Conservation (phyloP, 208 protist genomes). For the Tritrichomonas musculus region DNA sequence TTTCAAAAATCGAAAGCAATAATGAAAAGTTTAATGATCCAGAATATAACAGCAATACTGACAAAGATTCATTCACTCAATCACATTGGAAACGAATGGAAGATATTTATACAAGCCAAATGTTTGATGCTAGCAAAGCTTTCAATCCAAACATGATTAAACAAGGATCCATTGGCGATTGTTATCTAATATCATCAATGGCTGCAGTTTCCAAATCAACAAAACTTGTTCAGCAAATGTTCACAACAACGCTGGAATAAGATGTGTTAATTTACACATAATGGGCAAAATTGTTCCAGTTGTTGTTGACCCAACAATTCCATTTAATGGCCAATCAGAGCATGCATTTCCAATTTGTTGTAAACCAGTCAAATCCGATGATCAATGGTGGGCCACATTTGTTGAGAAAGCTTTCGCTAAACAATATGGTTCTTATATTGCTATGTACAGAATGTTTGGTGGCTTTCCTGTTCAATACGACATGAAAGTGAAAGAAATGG, state of each 20-base stretch:
- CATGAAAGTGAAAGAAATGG: neutral
- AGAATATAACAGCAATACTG: neutral
- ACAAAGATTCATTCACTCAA: no score
- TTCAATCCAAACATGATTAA: neutral
- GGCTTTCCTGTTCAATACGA: neutral
- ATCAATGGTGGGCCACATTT: neutral
- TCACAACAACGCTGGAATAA: neutral
- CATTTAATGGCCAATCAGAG: neutral
- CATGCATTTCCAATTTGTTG: neutral
- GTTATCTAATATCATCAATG: neutral
- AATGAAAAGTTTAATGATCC: neutral
- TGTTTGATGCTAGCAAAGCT: neutral
- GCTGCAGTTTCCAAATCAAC: neutral
- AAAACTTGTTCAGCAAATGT: neutral
- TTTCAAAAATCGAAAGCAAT: no score
- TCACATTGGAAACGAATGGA: neutral
- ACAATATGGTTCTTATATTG: neutral
- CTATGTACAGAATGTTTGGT: neutral
- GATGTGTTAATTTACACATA: neutral
- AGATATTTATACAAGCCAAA: neutral
- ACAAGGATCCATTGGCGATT: slow-evolving; percentile 28
- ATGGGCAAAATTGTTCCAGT: neutral
- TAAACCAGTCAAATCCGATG: neutral
- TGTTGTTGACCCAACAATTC: neutral
- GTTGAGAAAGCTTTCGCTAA: slow-evolving; percentile 12